Base-by-base conservation (phyloP, 2,329 filamentous ascomycete genomes). In the Escovopsis sp. region DNA sequence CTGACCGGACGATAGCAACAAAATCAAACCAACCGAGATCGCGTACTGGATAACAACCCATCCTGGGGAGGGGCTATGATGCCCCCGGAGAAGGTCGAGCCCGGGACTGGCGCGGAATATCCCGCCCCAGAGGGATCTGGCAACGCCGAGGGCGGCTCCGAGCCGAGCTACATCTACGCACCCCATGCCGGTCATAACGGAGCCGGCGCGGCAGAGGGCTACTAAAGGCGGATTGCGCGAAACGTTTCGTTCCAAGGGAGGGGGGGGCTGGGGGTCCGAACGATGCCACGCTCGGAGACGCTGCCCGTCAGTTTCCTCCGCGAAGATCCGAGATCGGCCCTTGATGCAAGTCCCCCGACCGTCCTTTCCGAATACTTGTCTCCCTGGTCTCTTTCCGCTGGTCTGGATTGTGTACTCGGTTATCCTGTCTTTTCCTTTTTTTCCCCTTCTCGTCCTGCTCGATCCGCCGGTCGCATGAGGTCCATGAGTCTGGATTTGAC, bases 131-230 rank as follows among this genome's bases (percentile, higher is more conserved):
- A 75, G 41, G 57, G 53, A 11, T 45, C 58, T 15, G 55, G 53
- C 42, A 54, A 47, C 30, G 56, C 64, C 20, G 70, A 74, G 48
- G 60, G 62, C 13, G 59, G 58, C 35, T 47, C 53, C 33, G 60
- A 64, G 20, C 49, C 60, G 10, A 63, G 61, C 52, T 76, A 75
- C 52, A 66, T 76, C 53, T 77, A 76, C 52, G 59, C 59, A 27
- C 60, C 63, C n/a, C 70, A 74, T 50, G 55, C 64, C 31, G 69
- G 68, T 25, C 75, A 79, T 49, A 79, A 79, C 52, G 76, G 75
- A 32, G 63, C 72, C n/a, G 59, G 63, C 20, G 58, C 65, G 36
- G 64, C 62, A 37, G 74, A 76, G 29, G 64, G 65, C 38, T 77
- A 73, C 54, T 74, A 66, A 41, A 25, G 11, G 33, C n/a, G 4